Evolutionary conservation across 345 rosid genomes (phyloP), one percentile per base, ranked within the genome.

Genomic region (Eucalyptus leucophloia): DNA sequence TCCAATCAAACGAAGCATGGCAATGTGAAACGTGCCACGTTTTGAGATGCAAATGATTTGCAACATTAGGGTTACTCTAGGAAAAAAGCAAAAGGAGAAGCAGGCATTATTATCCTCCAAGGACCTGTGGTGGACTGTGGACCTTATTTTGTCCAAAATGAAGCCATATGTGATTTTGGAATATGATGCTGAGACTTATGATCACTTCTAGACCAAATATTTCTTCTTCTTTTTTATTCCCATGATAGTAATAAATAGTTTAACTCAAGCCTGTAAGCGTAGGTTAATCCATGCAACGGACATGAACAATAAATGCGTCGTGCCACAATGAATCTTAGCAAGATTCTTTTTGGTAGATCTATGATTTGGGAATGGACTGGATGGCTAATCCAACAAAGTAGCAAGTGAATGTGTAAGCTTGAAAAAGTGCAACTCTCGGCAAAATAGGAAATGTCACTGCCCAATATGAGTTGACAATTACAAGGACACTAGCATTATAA

Each of bases 131-230:
- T 16, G 23, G 42, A n/a, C 40, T 49, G 6, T 0, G 50, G 50
- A 49, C 50, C 80, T 67, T n/a, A 16, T 67, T 62, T 5, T 2
- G 2, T 16, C 14, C 32, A 32, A 24, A 60, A 58, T 58, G 0
- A 58, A 58, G 30, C 13, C 50, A 58, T 58, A 24, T 58, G 62
- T 58, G 62, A 58, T 58, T 58, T 58, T 14, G 30, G 62, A 56
- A 58, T 58, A 24, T 58, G 13, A 56, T 58, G 0, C 0, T 0
- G 1, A 58, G 0, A 0, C 58, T 21, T 26, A 26, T 58, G 65
- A 0, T 58, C n/a, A 58, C 65, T 26, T 58, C 65, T 24, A 24
- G 65, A 10, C 65, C 65, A 58, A 58, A 24, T 6, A 14, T 56
- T 24, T 56, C 62, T 56, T 6, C 3, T 9, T 4, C 15, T 49